Conservation (phyloP, 2,329 filamentous ascomycete genomes). For the Blastomyces percursus region DNA sequence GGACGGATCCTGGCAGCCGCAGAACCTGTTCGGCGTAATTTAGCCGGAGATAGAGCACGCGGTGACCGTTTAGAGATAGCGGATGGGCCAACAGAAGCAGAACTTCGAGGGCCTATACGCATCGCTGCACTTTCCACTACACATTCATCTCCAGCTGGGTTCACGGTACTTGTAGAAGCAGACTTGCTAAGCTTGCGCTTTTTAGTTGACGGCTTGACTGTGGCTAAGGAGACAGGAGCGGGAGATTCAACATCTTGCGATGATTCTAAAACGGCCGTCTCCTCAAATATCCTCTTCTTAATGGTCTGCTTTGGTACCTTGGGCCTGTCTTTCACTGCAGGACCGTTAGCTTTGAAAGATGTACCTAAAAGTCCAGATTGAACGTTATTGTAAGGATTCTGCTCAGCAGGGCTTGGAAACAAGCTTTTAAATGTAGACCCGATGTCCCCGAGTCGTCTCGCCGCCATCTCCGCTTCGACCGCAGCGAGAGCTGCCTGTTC, state of each 20-base stretch:
- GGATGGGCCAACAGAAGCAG: slow-evolving; percentile 8
- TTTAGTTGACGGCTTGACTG: slow-evolving; percentile 25
- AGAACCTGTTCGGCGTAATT: slow-evolving; percentile 10
- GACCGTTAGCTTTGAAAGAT: slow-evolving; percentile 18
- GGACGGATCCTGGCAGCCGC: slow-evolving; percentile 15
- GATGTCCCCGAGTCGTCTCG: slow-evolving; percentile 28
- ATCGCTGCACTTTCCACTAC: slow-evolving; percentile 15
- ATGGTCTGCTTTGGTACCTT: slow-evolving; percentile 17
- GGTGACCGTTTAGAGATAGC: slow-evolving; percentile 9
- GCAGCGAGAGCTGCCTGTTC: slow-evolving; percentile 38
- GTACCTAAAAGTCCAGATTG: slow-evolving; percentile 17
- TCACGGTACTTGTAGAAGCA: slow-evolving; percentile 12
- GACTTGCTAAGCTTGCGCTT: slow-evolving; percentile 30
- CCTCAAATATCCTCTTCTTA: slow-evolving; percentile 47
- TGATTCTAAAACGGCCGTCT: slow-evolving; percentile 27
- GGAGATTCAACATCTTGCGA: slow-evolving; percentile 18
- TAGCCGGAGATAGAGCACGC: slow-evolving; percentile 8
- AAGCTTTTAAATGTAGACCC: slow-evolving; percentile 29
- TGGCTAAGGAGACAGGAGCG: slow-evolving; percentile 13
- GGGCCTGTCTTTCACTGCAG: slow-evolving; percentile 18
- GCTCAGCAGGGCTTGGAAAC: slow-evolving; percentile 22
- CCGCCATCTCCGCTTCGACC: slow-evolving; percentile 29
- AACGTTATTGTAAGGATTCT: slow-evolving; percentile 14
- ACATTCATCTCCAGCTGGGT: slow-evolving; percentile 13
- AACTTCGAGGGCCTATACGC: not conserved